These are phyloP conservation scores for Myochromella boudieri DNA, from an alignment of 768 basidiomycete species.

Conservation along the genomic window DNA sequence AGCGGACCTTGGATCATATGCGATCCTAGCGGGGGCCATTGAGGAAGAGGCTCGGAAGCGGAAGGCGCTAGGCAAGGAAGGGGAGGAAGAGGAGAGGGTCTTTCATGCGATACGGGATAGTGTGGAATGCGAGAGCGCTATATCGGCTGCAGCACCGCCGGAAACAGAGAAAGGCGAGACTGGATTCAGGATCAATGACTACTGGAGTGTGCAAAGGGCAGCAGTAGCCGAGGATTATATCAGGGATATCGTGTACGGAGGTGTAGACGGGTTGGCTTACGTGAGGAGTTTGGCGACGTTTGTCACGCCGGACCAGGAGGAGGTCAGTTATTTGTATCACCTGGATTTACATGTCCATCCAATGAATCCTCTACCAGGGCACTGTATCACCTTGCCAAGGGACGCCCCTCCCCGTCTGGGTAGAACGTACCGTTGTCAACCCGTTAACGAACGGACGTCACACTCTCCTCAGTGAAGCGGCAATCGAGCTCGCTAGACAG, in stretches of 20 bases:
- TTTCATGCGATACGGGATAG: slow-evolving; percentile 36
- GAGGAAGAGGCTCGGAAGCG: slow-evolving; percentile 42
- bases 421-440: slow-evolving; percentile 42
- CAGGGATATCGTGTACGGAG: slow-evolving; percentile 76
- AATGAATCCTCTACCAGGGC: neutral
- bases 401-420: slow-evolving; percentile 42
- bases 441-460: slow-evolving; percentile 49
- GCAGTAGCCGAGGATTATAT: slow-evolving; percentile 65
- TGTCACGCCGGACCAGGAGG: slow-evolving; percentile 30
- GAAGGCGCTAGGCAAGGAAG: slow-evolving; percentile 20
- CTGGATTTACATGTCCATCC: neutral
- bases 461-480: slow-evolving; percentile 41
- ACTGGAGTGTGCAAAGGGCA: slow-evolving; percentile 51
- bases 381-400: slow-evolving; percentile 22
- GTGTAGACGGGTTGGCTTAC: slow-evolving; percentile 75
- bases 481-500: slow-evolving; percentile 25
- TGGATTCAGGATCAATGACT: slow-evolving; percentile 25
- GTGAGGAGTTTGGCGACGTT: slow-evolving; percentile 78
- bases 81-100: slow-evolving; percentile 33
- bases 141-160: slow-evolving; percentile 12
- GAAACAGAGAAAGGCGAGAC: slow-evolving; percentile 5
- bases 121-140: slow-evolving; percentile 33
- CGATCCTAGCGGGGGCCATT: slow-evolving; percentile 47
- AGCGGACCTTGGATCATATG: slow-evolving; percentile 63
- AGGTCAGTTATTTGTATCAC: slow-evolving; percentile 19